Percentiles rank a stretch among this genome's conserved stretches.
Evolutionary conservation across 768 basidiomycete species (phyloP).

Genomic region (Pulveroboletus frians): DNA sequence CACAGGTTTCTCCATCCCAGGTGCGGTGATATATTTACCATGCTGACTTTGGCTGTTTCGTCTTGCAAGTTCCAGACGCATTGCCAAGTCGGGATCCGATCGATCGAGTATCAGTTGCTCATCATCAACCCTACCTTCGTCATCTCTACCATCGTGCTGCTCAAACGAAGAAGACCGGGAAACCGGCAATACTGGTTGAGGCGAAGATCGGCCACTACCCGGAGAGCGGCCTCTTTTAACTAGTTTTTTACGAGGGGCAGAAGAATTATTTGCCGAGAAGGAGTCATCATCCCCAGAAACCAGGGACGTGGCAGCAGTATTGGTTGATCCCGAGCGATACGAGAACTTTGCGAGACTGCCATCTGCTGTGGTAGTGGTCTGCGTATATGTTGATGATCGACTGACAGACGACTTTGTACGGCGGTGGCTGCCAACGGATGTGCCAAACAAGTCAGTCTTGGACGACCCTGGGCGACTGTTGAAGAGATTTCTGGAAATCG

Average conservation of each 20-base stretch:
- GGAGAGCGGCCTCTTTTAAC: constrained; percentile 47
- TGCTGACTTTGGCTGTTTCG: constrained; percentile 79
- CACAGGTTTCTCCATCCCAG: constrained; percentile 42
- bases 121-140: constrained; percentile 41
- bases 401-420: constrained; percentile 60
- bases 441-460: constrained; percentile 72
- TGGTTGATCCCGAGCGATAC: constrained; percentile 62
- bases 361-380: constrained; percentile 62
- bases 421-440: constrained; percentile 61
- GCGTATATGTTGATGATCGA: constrained; percentile 69
- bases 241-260: constrained; percentile 44
- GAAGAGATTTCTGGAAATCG: constrained; percentile 86
- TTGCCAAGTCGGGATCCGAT: constrained; percentile 71
- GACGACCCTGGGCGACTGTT: constrained; percentile 60
- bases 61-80: constrained; percentile 76
- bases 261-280: constrained; percentile 35
- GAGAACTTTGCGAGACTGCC: constrained; percentile 70
- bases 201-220: constrained; percentile 30
- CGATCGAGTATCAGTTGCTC: constrained; percentile 45
- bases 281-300: constrained; percentile 60
- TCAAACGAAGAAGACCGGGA: constrained; percentile 46
- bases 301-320: constrained; percentile 58
- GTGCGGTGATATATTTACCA: constrained; percentile 36
- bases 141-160: constrained; percentile 33
- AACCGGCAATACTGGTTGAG: constrained; percentile 31